Evolutionary conservation across 345 rosid species (phyloP).

Genomic region (Abelmoschus esculentus): DNA sequence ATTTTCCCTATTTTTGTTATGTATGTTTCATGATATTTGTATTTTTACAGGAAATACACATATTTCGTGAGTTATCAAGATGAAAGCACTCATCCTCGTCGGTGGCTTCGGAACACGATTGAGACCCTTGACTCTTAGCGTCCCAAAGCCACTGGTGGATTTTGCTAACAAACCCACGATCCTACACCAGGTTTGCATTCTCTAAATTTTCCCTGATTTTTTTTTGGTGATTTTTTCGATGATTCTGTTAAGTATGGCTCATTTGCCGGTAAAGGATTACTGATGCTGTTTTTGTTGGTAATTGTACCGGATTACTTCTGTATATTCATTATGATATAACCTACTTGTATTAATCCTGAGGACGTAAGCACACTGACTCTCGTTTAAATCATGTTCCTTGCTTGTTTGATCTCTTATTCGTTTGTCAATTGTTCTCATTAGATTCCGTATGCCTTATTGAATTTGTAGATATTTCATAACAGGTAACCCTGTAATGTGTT

Average conservation of each 20-base stretch:
- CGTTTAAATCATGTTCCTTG: too few relatives aligned
- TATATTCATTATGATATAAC: too few relatives aligned
- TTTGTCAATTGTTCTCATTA: too few relatives aligned
- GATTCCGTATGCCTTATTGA: background rate
- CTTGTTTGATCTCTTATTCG: too few relatives aligned
- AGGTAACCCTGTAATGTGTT: background rate
- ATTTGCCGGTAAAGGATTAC: too few relatives aligned
- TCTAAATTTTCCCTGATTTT: background rate
- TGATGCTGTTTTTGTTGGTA: too few relatives aligned
- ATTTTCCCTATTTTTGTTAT: background rate
- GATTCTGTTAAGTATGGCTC: too few relatives aligned
- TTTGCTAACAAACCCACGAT: conserved; percentile 88
- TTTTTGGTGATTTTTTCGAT: too few relatives aligned
- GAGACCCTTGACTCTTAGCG: conserved; percentile 76
- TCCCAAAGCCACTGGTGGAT: conserved; percentile 73
- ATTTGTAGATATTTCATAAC: background rate
- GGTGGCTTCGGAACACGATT: conserved; percentile 73
- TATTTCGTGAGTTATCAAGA: conserved; percentile 20
- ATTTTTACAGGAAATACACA: conserved; percentile 14
- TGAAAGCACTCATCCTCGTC: conserved; percentile 80
- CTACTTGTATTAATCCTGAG: too few relatives aligned
- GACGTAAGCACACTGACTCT: too few relatives aligned
- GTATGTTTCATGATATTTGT: background rate
- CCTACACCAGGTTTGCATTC: conserved; percentile 49
- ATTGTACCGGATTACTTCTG: too few relatives aligned